Conservation (phyloP, 306 rosid species). For the Chamaecrista fasciculata region DNA sequence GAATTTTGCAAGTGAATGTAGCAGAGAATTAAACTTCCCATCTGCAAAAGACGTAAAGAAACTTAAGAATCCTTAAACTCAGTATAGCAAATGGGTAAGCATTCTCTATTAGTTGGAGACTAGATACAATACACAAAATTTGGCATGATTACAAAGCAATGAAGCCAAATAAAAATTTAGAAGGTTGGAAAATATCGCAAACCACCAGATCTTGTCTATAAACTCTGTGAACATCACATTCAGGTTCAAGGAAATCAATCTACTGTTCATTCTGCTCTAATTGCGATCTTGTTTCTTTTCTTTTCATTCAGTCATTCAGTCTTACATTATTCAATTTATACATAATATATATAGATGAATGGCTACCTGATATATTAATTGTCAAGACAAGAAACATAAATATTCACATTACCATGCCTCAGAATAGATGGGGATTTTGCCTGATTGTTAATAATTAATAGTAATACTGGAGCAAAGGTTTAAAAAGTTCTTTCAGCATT, state of each 20-base stretch:
- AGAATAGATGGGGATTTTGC: not conserved
- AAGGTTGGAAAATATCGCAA: constrained; percentile 19
- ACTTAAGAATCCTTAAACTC: not conserved
- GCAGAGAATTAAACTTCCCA: not conserved
- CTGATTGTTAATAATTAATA: not conserved
- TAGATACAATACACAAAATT: too few species aligned
- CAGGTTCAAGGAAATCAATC: constrained; percentile 13
- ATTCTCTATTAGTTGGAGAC: not conserved
- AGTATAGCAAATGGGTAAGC: not conserved
- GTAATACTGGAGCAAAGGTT: not conserved
- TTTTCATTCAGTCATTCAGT: not conserved
- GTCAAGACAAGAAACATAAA: not conserved
- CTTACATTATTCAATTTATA: not conserved
- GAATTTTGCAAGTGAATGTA: not conserved
- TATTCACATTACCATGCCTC: not conserved
- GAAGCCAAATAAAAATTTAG: not conserved
- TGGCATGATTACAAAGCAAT: too few species aligned
- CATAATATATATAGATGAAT: not conserved
- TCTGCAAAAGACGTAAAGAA: not conserved
- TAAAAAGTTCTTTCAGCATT: not conserved
- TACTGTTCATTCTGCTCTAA: not conserved
- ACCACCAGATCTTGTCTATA: constrained; percentile 18
- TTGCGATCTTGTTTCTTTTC: not conserved
- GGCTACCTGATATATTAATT: not conserved
- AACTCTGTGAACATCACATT: constrained; percentile 9